Evolutionary conservation across 208 protist species (phyloP).

Genomic region (Strigomonas galati): DNA sequence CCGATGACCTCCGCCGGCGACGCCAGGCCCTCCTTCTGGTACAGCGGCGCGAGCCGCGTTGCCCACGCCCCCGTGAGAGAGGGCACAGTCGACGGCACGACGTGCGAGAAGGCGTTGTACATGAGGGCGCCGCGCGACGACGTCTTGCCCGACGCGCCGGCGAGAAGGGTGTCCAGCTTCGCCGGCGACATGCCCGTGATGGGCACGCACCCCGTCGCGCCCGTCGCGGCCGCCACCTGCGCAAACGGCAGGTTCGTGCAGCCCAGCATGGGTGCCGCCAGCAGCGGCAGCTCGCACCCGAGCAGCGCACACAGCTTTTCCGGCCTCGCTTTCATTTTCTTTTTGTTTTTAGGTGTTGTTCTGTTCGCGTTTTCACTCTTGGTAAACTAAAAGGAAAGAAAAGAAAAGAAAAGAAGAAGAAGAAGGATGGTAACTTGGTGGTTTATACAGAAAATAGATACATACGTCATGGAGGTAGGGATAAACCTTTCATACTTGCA

Average conservation of each 20-base stretch:
- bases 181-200: constrained; percentile 18
- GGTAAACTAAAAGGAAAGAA: background rate
- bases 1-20: constrained; percentile 10
- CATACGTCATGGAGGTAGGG: too few species aligned
- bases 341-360: background rate
- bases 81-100: constrained; percentile 2
- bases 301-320: constrained; percentile 17
- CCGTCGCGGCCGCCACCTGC: constrained; percentile 13
- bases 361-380: too few species aligned
- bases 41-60: constrained; percentile 5
- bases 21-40: constrained; percentile 14
- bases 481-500: too few species aligned
- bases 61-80: constrained; percentile 12
- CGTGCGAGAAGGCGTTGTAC: constrained; percentile 34
- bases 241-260: constrained; percentile 14
- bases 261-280: constrained; percentile 26
- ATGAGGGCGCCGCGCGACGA: background rate
- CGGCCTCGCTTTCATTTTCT: background rate
- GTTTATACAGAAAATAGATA: too few species aligned
- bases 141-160: background rate
- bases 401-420: background rate
- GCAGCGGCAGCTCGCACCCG: constrained; percentile 18
- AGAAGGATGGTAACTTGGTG: background rate
- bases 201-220: constrained; percentile 23
- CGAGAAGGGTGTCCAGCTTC: constrained; percentile 15